Evolutionary conservation across 2,329 filamentous ascomycete genomes (phyloP), one percentile per base, ranked within the genome.

Genomic region (Fusarium multiceps): DNA sequence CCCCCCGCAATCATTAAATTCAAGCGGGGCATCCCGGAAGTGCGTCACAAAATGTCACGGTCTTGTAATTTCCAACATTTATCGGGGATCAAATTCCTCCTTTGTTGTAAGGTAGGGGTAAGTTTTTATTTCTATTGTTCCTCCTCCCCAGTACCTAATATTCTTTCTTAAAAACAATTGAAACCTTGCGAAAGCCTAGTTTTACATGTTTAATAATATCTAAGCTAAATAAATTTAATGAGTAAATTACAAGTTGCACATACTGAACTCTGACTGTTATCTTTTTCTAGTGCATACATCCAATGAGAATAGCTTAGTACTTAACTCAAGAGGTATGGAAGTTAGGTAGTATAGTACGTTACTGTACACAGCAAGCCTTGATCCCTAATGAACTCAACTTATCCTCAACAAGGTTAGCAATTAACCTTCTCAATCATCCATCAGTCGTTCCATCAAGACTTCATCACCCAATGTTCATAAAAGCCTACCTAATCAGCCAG

Each of bases 11-110:
- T 62, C 48, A 49, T 42, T 47, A 10, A 10, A 50, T 46, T 46
- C 45, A 70, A 62, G 72, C 72, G 73, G 73, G 73, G 73, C 73
- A 67, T 59, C 30, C 60, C 71, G 71, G 68, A 65, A 68, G 45
- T 59, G 56, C 54, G 48, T 62, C 60, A 66, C 64, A 66, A 25
- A 45, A 46, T 42, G 48, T 62, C 60, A 66, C 64, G 62, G 28
- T 46, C 55, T 40, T 46, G 49, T 40, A 53, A 50, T 55, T 47
- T 60, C 47, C 23, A 37, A 37, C n/a, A 42, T 13, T 28, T n/a
- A 37, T 37, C 14, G 7, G 28, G 11, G 5, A 9, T 28, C 27
- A 27, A 45, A 63, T 57, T 45, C 23, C 45, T 64, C 34, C 34
- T 37, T 18, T 50, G n/a, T 21, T 18, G 6, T 41, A 34, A n/a